Evolutionary conservation across 2,329 filamentous ascomycete genomes (phyloP).

Genomic region (Truncatella angustata): DNA sequence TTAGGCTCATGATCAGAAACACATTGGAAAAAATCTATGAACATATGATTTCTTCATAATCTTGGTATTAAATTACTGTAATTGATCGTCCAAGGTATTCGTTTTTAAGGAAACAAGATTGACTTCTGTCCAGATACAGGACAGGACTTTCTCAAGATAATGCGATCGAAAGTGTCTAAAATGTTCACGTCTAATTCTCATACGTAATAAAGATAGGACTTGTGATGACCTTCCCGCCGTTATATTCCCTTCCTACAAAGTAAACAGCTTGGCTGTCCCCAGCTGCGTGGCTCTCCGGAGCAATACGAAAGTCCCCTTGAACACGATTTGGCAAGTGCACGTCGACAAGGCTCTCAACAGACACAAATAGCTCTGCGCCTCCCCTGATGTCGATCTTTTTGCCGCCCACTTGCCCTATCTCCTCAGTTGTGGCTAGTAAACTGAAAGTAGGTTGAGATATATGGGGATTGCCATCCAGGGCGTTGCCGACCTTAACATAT

Average conservation of each 20-base stretch:
- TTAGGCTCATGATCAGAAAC: no score
- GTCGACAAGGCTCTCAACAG: not conserved
- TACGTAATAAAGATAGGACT: not conserved
- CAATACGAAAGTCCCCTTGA: not conserved
- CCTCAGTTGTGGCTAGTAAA: not conserved
- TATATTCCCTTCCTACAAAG: conserved; percentile 1
- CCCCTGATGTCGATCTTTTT: not conserved
- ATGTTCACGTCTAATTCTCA: no score
- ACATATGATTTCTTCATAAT: no score
- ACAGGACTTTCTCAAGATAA: no score
- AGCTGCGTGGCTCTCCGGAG: not conserved
- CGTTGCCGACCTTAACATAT: not conserved
- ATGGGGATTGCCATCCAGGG: not conserved
- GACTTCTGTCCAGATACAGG: no score
- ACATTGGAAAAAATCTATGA: no score
- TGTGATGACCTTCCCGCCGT: not conserved
- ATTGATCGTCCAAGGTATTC: no score
- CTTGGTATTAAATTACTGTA: no score
- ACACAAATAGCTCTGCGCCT: not conserved
- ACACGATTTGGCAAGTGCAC: not conserved
- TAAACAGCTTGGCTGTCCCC: not conserved
- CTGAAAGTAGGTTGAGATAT: not conserved
- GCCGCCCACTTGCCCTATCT: not conserved
- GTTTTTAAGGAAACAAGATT: no score
- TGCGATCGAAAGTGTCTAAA: no score